Base-by-base conservation (phyloP, 139 green algal genomes). In the Zygnema cylindricum region DNA sequence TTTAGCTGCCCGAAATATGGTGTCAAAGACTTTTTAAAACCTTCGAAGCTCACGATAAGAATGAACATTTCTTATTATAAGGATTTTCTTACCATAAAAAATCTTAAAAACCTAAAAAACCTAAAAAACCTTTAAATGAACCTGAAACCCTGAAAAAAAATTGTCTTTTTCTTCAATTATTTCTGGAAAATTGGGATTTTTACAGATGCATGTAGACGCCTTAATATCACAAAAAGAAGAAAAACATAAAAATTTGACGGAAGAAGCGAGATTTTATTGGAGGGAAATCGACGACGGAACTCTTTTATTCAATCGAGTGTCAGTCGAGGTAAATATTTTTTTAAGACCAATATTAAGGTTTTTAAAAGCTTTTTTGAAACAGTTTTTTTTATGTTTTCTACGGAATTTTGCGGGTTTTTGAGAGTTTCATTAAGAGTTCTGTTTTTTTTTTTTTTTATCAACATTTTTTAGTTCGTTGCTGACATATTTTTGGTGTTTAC, bases 171-270 rank as follows among this genome's bases (percentile, higher is more conserved):
- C 57, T 73, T 35, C 25, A 30, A 30, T 73, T 25, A 35, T 73
- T 73, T 73, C 30, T 30, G 25, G 57, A 73, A 73, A 73, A 30
- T 35, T 25, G 57, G 57, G 57, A 73, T 36, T 69, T 39, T 40
- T 90, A 7, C 54, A 93, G 88, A 88, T 43, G n/a, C 87, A 92
- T 38, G 76, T 90, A 69, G 43, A 69, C 30, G 77, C 87, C 35
- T 69, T 92, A 55, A 39, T 63, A 35, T 75, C 88, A 0, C n/a
- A 41, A 42, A 92, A 92, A 87, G 32, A 85, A 87, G 88, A 92
- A 69, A 91, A 89, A 77, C 40, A 91, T n/a, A 92, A 92, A 77
- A 92, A 93, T 36, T 79, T 92, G 69, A 43, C n/a, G n/a, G 87
- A 92, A 69, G 88, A 92, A 69, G 32, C 41, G 36, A 84, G 43